These are phyloP conservation scores for Diutina ranongensis DNA, from an alignment of 1,139 yeast species.

Conservation along the genomic window DNA sequence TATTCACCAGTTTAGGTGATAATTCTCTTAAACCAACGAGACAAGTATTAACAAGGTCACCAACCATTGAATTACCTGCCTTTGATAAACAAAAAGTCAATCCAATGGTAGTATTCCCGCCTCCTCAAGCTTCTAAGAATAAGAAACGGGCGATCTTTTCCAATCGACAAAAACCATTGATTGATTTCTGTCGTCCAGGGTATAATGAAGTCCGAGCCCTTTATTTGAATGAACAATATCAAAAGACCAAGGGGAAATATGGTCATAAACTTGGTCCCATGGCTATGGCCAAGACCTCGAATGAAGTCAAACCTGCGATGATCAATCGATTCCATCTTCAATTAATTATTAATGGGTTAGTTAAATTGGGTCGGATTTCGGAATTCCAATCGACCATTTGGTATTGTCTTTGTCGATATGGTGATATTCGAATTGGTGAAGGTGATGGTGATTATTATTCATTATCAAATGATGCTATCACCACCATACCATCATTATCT, in stretches of 20 bases:
- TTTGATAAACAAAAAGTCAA: slow-evolving; percentile 13
- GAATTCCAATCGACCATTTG: slow-evolving; percentile 22
- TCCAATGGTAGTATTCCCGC: slow-evolving; percentile 24
- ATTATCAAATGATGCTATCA: neutral
- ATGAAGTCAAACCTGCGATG: slow-evolving; percentile 10
- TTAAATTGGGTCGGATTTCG: slow-evolving; percentile 20
- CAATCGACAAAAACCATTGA: slow-evolving; percentile 18
- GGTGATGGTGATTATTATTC: neutral
- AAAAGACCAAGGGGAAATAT: slow-evolving; percentile 15
- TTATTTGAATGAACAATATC: slow-evolving; percentile 12
- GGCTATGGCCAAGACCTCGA: slow-evolving; percentile 5
- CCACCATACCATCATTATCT: neutral
- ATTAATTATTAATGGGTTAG: slow-evolving; percentile 21
- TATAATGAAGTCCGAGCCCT: slow-evolving; percentile 13
- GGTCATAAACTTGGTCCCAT: slow-evolving; percentile 13
- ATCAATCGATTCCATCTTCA: slow-evolving; percentile 23
- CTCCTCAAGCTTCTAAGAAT: slow-evolving; percentile 17
- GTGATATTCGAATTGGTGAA: neutral
- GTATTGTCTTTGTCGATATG: slow-evolving; percentile 11
- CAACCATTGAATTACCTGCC: slow-evolving; percentile 7
- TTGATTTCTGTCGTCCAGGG: slow-evolving; percentile 22
- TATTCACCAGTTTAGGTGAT: slow-evolving; percentile 11
- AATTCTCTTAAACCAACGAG: slow-evolving; percentile 3
- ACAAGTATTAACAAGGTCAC: neutral
- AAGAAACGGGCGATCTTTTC: slow-evolving; percentile 17